Evolutionary conservation across 2,329 filamentous ascomycete genomes (phyloP).

Genomic region (Periglandula ipomoeae): DNA sequence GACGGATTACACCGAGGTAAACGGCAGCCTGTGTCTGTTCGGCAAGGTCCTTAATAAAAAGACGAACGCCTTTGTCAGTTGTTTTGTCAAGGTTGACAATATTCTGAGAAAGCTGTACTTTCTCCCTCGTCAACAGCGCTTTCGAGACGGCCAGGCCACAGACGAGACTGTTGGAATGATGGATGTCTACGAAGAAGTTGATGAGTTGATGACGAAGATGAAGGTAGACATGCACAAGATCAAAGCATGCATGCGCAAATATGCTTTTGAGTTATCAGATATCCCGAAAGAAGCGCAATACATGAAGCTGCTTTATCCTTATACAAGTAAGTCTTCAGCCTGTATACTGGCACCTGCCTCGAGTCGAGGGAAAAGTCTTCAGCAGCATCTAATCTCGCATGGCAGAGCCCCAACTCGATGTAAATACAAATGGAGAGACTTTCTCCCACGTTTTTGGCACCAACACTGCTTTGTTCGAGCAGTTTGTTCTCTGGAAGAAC

Average conservation of each 20-base stretch:
- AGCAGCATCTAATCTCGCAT: constrained; percentile 11
- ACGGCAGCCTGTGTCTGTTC: constrained; percentile 85
- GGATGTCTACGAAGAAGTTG: constrained; percentile 85
- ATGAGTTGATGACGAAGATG: constrained; percentile 77
- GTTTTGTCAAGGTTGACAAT: constrained; percentile 94
- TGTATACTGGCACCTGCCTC: not conserved
- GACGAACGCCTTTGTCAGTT: constrained; percentile 71
- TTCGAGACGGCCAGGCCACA: constrained; percentile 54
- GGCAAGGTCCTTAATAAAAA: constrained; percentile 92
- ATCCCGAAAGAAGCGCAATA: constrained; percentile 88
- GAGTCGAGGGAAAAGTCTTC: not conserved
- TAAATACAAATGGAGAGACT: constrained; percentile 68
- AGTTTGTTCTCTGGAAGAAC: constrained; percentile 97
- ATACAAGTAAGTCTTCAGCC: constrained; percentile 49
- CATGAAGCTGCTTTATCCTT: constrained; percentile 91
- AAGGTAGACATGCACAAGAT: constrained; percentile 87
- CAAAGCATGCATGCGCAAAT: constrained; percentile 82
- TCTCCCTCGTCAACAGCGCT: constrained; percentile 61
- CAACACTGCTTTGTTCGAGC: constrained; percentile 90
- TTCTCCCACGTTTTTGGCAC: constrained; percentile 92
- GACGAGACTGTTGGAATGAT: constrained; percentile 74
- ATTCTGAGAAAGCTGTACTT: constrained; percentile 90
- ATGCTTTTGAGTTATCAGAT: constrained; percentile 84
- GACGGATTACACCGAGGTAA: constrained; percentile 91
- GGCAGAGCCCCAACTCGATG: constrained; percentile 58